Evolutionary conservation across 305 asterid species (phyloP), one percentile per base, ranked within the genome.

Genomic region (Euphrasia arctica): DNA sequence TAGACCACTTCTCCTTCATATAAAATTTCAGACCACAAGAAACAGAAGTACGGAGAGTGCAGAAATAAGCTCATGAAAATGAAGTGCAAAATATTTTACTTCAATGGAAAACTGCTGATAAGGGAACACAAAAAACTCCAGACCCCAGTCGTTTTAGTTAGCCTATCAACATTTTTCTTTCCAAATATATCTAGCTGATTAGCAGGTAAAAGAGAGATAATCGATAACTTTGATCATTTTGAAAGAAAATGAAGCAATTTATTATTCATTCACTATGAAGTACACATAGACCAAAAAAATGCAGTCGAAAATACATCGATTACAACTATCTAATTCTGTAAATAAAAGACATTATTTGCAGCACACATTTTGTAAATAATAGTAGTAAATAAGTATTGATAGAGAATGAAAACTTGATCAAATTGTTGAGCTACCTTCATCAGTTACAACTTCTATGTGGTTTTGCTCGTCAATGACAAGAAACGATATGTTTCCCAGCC

Each of bases 401-500:
- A 66, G 57, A 68, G 67, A 74, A 65, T 63, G 69, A 71, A 64
- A 58, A 42, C 22, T 69, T 54, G 60, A 69, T 32, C 18, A 59
- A 68, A 62, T 52, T 25, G 57, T 49, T 56, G 10, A 63, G 62
- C 60, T 67, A 94, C 98, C 99, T 94, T 94, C 99, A 84, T 83
- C 85, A 68, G 80, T 76, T 71, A 84, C 94, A 64, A 89, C 92
- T 74, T 89, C 94, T 55, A 84, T 71, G 70, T 85, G 94, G 74
- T 81, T 84, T 80, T 83, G 96, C 48, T 77, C 72, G 86, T 84
- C 90, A 36, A 83, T 78, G 36, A 82, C 87, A 58, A 78, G 71
- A 82, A 94, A 94, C 22, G 94, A 83, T 75, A 89, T 87, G 83
- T 94, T 91, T 62, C 99, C 98, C 76, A 94, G 78, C 99, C 99